These are phyloP conservation scores for Spergularia azorica DNA, from an alignment of 179 eudicot genomes.

Conservation along the genomic window DNA sequence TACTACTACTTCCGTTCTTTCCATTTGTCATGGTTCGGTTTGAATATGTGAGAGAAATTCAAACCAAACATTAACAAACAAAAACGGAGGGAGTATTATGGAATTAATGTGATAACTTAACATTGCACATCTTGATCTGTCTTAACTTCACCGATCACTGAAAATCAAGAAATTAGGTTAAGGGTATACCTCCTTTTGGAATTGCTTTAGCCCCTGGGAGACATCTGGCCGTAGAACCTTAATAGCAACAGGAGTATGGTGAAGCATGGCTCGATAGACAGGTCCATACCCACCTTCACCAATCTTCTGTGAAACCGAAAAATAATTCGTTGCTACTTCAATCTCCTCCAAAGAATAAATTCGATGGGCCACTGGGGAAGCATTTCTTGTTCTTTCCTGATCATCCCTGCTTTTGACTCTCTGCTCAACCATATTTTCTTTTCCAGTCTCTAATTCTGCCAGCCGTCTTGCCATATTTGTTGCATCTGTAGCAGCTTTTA, in stretches of 20 bases:
- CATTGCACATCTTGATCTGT: not conserved
- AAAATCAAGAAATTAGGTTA: not conserved
- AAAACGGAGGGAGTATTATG: not conserved
- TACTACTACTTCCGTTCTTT: no score
- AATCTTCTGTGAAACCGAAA: slow-evolving; percentile 54
- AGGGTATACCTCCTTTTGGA: slow-evolving; percentile 56
- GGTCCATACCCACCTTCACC: slow-evolving; percentile 98
- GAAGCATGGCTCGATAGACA: slow-evolving; percentile 62
- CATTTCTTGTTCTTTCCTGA: slow-evolving; percentile 36
- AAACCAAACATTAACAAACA: no score
- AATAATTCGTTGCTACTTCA: slow-evolving; percentile 60
- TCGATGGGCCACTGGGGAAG: slow-evolving; percentile 34
- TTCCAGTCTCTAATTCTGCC: slow-evolving; percentile 55
- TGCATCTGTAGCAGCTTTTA: slow-evolving; percentile 57
- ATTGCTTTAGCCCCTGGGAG: slow-evolving; percentile 67
- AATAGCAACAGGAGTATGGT: slow-evolving; percentile 75
- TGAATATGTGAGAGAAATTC: no score
- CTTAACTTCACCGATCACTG: not conserved
- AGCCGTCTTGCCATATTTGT: slow-evolving; percentile 51
- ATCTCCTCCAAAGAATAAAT: slow-evolving; percentile 64
- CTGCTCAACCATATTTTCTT: slow-evolving; percentile 42
- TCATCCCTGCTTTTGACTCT: slow-evolving; percentile 37
- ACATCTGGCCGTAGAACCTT: slow-evolving; percentile 67
- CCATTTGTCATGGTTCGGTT: no score
- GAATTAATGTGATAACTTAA: not conserved